Evolutionary conservation across 2,329 filamentous ascomycete genomes (phyloP).

Genomic region (Colletotrichum sp.): DNA sequence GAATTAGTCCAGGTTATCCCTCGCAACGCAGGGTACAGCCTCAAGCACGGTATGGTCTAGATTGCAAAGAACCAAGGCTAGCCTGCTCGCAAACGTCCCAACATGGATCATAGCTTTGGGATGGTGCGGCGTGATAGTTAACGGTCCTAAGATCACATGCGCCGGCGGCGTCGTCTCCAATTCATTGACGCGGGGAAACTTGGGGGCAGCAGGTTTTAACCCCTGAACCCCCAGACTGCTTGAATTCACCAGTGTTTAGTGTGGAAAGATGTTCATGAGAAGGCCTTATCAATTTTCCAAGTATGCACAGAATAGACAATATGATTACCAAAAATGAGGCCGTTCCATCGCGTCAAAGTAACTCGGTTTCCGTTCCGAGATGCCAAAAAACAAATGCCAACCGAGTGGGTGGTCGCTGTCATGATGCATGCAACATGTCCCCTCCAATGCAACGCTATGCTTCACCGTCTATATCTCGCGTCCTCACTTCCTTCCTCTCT

Average conservation of each 20-base stretch:
- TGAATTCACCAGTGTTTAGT: background rate
- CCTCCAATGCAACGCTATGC: conserved; percentile 17
- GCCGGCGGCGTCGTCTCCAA: background rate
- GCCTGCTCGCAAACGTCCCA: background rate
- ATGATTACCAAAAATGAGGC: conserved; percentile 17
- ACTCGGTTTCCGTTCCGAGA: background rate
- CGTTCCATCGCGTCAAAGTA: background rate
- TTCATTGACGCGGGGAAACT: background rate
- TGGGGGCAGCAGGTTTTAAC: rapidly evolving
- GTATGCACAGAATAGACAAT: conserved; percentile 13
- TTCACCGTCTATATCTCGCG: background rate
- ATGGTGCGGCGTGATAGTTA: background rate
- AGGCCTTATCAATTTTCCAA: background rate
- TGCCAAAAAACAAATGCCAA: background rate
- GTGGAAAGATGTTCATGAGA: background rate
- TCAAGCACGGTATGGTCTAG: background rate
- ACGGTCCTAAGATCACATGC: background rate
- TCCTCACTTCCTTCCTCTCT: conserved; percentile 21
- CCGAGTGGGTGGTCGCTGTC: background rate
- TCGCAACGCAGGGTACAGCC: background rate
- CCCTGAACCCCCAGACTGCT: background rate
- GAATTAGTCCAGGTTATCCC: background rate
- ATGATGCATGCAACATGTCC: conserved; percentile 12
- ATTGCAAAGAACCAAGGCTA: background rate
- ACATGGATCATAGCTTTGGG: background rate